Base-by-base conservation (phyloP, 257 asterid genomes). In the Solanum gandarillasii region DNA sequence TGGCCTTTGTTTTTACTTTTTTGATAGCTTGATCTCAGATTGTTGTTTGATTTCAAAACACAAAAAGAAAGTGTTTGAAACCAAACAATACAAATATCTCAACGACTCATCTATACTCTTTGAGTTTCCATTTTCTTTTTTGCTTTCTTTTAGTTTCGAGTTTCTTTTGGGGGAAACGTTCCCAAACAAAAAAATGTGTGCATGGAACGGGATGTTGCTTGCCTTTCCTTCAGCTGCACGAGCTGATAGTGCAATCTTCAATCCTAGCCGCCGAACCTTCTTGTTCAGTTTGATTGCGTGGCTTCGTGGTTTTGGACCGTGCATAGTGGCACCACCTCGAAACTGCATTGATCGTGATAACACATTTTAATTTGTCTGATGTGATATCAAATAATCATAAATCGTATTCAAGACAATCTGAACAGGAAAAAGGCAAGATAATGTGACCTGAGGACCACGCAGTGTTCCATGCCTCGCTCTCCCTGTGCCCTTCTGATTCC, bases 221-320 rank as follows among this genome's bases (percentile, higher is more conserved):
- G 92, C 99, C 98, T 96, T 96, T 87, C 99, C 99, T 92, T 96
- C 98, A 20, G 99, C 98, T 48, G 95, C 95, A 90, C 96, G 95
- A 83, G 98, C 99, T 43, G 99, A 79, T 27, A 79, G 93, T 87
- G 98, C 98, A 92, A 95, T 94, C 93, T 94, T 96, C 86, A 96
- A 90, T 67, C 99, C 99, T 72, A 95, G 91, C n/a, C 97, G 97
- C 13, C 98, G 93, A 86, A 96, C 98, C 94, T 94, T 94, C 90
- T 96, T 96, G 91, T 94, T 94, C 89, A 96, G 95, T 91, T 95
- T 95, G 90, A 94, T 88, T 68, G 95, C 99, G 90, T 96, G 99
- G 90, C 99, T 96, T 82, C 98, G 95, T 41, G 98, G 99, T 92
- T 95, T 96, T 84, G 99, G 98, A 76, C 99, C 99, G 70, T 96